Conservation (phyloP, 192 early-diverging fungal species). For the Backusella macrospora region DNA sequence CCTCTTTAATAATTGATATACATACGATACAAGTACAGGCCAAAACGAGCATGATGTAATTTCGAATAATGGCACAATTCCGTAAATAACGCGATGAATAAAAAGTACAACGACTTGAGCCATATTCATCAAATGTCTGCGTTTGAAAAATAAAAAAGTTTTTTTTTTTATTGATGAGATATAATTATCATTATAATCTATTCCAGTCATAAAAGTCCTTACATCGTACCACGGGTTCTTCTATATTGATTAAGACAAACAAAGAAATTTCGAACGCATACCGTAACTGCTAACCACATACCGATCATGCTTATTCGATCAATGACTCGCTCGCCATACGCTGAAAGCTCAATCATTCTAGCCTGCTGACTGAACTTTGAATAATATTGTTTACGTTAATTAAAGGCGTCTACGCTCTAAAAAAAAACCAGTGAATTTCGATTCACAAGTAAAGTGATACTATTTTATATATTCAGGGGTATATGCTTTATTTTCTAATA, state of each 20-base stretch:
- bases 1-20: slow-evolving; percentile 3
- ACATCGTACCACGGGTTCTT: slow-evolving; percentile 35
- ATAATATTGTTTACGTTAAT: neutral
- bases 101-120: slow-evolving; percentile 27
- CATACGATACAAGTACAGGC: slow-evolving; percentile 43
- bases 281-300: slow-evolving; percentile 32
- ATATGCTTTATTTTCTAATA: neutral
- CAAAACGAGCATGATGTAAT: slow-evolving; percentile 34
- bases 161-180: neutral
- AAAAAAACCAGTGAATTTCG: neutral
- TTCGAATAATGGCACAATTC: slow-evolving; percentile 40
- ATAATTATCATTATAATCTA: neutral
- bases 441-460: neutral
- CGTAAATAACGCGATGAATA: slow-evolving; percentile 35
- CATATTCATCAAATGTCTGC: slow-evolving; percentile 38
- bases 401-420: slow-evolving; percentile 7
- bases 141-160: neutral
- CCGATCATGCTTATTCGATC: slow-evolving; percentile 38
- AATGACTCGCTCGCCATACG: slow-evolving; percentile 32
- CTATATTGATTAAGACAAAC: slow-evolving; percentile 35
- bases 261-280: slow-evolving; percentile 38
- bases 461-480: slow-evolving; percentile 8
- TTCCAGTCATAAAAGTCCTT: neutral
- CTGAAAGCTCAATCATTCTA: slow-evolving; percentile 30
- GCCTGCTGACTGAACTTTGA: too few species aligned